phyloP scores from a whole-genome alignment of 2,329 filamentous ascomycete genomes.

The Gaeumannomyces tritici region DNA sequence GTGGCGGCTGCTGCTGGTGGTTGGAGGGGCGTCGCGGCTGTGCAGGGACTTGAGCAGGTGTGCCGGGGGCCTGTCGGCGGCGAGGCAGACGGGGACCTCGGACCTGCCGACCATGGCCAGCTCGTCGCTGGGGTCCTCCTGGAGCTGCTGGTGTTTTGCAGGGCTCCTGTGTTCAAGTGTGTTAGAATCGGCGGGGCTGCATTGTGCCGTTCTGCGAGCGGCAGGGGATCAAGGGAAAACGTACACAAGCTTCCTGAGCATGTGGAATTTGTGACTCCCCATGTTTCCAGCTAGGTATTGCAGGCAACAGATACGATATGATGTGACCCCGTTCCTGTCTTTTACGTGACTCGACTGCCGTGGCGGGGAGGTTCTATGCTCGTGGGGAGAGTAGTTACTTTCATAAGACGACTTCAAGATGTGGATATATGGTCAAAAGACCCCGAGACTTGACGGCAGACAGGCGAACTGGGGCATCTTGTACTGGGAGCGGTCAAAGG shows the following conservation, averaged over 20 bases:
- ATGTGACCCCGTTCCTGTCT: no score
- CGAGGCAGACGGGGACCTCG: slow-evolving; percentile 1
- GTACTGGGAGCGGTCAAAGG: background rate
- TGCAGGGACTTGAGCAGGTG: background rate
- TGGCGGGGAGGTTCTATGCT: no score
- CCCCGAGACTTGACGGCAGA: background rate
- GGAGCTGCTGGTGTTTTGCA: background rate
- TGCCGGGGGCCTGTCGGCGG: background rate
- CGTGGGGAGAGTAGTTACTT: no score
- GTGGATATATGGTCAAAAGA: background rate
- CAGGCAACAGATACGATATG: background rate
- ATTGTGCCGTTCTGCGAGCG: background rate
- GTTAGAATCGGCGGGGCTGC: no score
- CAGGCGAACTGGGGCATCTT: background rate
- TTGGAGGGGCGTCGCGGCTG: background rate
- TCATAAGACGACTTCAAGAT: no score
- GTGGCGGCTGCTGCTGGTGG: background rate
- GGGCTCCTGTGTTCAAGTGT: background rate
- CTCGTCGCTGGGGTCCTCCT: slow-evolving; percentile 2
- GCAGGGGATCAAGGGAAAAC: background rate
- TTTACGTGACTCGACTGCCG: no score
- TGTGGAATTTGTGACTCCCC: slow-evolving; percentile 1
- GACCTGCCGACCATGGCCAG: slow-evolving; percentile 4
- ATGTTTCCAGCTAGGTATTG: background rate
- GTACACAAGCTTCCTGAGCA: slow-evolving; percentile 3